Base-by-base conservation (phyloP, 805 yeast species). In the Komagataella pseudopastoris region DNA sequence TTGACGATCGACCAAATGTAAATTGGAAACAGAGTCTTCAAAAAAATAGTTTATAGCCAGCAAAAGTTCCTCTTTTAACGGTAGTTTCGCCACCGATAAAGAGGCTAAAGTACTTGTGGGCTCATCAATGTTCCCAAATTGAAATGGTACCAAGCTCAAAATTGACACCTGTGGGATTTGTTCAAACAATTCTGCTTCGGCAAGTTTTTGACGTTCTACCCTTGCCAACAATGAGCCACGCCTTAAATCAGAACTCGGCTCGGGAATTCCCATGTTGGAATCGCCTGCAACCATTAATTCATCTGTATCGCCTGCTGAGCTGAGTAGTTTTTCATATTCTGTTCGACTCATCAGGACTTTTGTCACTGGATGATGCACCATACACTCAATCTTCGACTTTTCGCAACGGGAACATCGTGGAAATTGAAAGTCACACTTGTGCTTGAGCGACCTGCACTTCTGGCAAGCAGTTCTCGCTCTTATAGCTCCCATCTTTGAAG, bases 401-500 rank as follows among this genome's bases (percentile, higher is more conserved):
- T 46, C 54, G 48, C 62, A 59, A 7, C 60, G 53, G 8, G 62
- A 55, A 39, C 63, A 59, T 39, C 53, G 54, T 3, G 63, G 63
- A 23, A 52, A 58, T 36, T 51, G 50, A 50, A 57, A 58, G 50
- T 59, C 63, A 48, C 62, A 59, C 39, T 49, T 57, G 47, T 59
- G 60, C 50, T 59, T 58, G 30, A 58, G 46, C 12, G 60, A 52
- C n/a, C 62, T 53, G 52, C 63, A 59, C 39, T 57, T 58, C 46
- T 56, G 58, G 49, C 62, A 59, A 12, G 62, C 63, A 8, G 51
- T 52, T 36, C 50, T 53, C 4, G 50, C 56, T 23, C 61, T 54
- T 7, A 48, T 49, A 7, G 53, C 51, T 7, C 55, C 51, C 54
- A 56, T 54, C 3, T 17, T 43, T 24, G 51, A 18, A 36, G 23